Base-by-base conservation (phyloP, 495 filamentous ascomycete genomes). In the Aspergillus nanangensis region DNA sequence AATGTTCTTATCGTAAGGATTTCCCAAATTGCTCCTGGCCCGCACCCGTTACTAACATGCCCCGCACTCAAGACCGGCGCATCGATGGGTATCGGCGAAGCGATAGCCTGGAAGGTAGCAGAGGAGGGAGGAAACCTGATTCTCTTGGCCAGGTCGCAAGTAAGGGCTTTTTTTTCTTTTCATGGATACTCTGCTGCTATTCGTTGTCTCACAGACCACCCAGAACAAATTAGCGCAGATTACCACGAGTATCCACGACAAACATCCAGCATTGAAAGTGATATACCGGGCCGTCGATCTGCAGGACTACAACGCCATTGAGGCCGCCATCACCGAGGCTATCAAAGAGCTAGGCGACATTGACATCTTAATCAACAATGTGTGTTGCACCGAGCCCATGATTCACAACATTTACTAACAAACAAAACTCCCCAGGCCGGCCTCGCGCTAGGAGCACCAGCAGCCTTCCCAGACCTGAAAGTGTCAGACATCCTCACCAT, bases 301-400 rank as follows among this genome's bases (percentile, higher is more conserved):
- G 2, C 42, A 50, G 7, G 52, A 52, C 44, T 53, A 59, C 35
- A 47, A 53, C 11, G 46, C 44, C 33, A 61, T 68, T 19, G 53
- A 60, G 8, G 18, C 42, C 0, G 59, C 63, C 1, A 51, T 69
- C 8, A 19, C 21, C 14, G 32, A 38, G 10, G 36, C 52, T 4
- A 36, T 56, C 15, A 11, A 44, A 8, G 52, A 60, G n/a, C 22
- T 60, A 8, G 57, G 56, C 7, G 25, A 50, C 0, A 62, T 71
- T 27, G 61, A 66, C 24, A 51, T 68, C n/a, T 55, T 70, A 3
- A 58, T 68, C 47, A 70, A 67, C 48, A 67, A 70, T 34, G 62
- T 56, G 32, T 14, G 40, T 34, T 15, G 11, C 17, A 5, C 36
- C 2, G 10, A 11, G 4, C 19, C 25, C 8, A 32, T 10, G 7